phyloP scores from a whole-genome alignment of 2,329 filamentous ascomycete species.

The Monilinia polystroma region DNA sequence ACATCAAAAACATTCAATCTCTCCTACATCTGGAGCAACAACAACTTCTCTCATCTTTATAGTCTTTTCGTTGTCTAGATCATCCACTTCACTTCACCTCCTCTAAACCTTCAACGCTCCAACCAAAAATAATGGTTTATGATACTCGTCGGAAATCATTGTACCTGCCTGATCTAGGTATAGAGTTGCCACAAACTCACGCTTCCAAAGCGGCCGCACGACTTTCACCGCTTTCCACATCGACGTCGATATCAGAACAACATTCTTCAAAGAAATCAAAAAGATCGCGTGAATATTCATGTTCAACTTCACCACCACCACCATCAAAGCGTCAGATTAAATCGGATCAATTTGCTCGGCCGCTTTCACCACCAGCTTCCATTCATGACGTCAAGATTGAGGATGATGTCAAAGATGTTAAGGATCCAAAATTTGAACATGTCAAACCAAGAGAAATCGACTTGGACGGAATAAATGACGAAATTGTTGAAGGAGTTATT shows the following conservation, averaged over 20 bases:
- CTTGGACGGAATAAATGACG: constrained; percentile 83
- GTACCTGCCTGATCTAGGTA: constrained; percentile 87
- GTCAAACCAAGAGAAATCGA: constrained; percentile 61
- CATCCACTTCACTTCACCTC: neutral
- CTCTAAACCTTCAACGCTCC: neutral
- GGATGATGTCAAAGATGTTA: constrained; percentile 38
- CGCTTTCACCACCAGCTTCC: constrained; percentile 65
- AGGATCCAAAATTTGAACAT: constrained; percentile 39
- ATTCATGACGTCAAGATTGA: constrained; percentile 43
- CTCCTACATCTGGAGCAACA: no score
- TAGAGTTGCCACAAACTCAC: constrained; percentile 73
- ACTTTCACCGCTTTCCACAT: constrained; percentile 41
- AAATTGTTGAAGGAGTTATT: constrained; percentile 90
- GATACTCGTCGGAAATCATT: constrained; percentile 96
- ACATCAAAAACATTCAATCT: no score
- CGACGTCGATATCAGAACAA: constrained; percentile 34
- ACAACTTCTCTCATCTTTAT: no score
- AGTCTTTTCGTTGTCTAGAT: no score
- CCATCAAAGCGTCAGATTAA: constrained; percentile 46
- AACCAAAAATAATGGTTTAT: constrained; percentile 69
- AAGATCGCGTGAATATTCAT: constrained; percentile 64
- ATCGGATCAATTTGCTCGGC: constrained; percentile 70
- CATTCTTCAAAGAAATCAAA: constrained; percentile 70
- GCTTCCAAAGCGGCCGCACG: constrained; percentile 54
- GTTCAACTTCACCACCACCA: constrained; percentile 47